These are phyloP conservation scores for Leccinum broughii DNA, from an alignment of 768 basidiomycete genomes.

Conservation along the genomic window DNA sequence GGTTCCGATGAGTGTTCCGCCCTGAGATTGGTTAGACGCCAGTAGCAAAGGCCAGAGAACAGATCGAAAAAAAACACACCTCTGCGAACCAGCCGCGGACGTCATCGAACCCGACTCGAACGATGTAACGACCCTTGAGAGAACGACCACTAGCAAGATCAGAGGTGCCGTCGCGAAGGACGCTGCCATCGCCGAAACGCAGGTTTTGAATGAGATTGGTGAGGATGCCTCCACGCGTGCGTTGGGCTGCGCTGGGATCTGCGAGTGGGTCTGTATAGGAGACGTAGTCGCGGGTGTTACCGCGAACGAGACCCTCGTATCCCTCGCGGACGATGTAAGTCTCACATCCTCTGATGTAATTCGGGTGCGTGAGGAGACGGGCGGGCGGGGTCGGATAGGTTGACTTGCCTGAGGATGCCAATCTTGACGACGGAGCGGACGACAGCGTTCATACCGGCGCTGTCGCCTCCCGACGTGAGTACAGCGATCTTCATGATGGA, in stretches of 20 bases:
- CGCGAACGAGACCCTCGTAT: slow-evolving; percentile 95
- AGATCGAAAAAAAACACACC: slow-evolving; percentile 26
- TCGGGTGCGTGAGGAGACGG: not conserved
- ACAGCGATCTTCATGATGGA: slow-evolving; percentile 90
- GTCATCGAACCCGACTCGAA: slow-evolving; percentile 97
- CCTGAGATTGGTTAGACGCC: slow-evolving; percentile 42
- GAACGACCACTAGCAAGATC: slow-evolving; percentile 66
- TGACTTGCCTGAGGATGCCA: slow-evolving; percentile 80
- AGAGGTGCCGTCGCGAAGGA: slow-evolving; percentile 79
- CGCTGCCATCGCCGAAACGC: slow-evolving; percentile 78
- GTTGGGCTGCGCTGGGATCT: slow-evolving; percentile 23
- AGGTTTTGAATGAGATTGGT: slow-evolving; percentile 63
- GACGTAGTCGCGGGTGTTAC: slow-evolving; percentile 50
- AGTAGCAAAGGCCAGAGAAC: not conserved
- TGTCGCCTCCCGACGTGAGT: slow-evolving; percentile 95
- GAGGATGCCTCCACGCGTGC: slow-evolving; percentile 24
- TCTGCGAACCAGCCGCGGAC: slow-evolving; percentile 93
- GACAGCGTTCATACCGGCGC: slow-evolving; percentile 95
- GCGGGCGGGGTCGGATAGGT: not conserved
- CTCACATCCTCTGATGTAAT: slow-evolving; percentile 77
- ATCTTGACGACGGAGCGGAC: slow-evolving; percentile 93
- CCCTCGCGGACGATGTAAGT: slow-evolving; percentile 97
- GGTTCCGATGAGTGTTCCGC: slow-evolving; percentile 95
- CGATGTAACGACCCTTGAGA: slow-evolving; percentile 89
- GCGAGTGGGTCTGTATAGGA: slow-evolving; percentile 31